A percentile compares a stretch with the other conserved stretches of the same genome.
Conservation (phyloP, 805 yeast species). For the Saccharomycopsis fibuligera region DNA sequence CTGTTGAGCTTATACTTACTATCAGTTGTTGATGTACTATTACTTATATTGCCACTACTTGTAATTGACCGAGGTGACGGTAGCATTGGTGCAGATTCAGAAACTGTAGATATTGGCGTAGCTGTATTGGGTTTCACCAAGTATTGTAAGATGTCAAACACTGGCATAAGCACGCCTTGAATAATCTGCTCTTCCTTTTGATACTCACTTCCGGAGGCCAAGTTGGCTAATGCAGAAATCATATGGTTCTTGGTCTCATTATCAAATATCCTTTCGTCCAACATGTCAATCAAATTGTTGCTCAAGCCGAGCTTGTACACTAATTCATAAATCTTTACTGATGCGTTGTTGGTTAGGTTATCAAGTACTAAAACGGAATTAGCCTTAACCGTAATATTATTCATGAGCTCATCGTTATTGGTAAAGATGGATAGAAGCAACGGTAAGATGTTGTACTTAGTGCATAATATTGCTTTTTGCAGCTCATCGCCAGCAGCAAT, state of each 20-base stretch:
- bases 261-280: slow-evolving; percentile 8
- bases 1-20: neutral
- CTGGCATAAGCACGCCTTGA: slow-evolving; percentile 10
- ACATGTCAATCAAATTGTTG: slow-evolving; percentile 10
- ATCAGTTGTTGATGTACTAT: too few species aligned
- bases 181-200: slow-evolving; percentile 14
- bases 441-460: slow-evolving; percentile 19
- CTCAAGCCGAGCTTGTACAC: slow-evolving; percentile 11
- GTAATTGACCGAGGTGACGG: neutral
- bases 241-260: slow-evolving; percentile 5
- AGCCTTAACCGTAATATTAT: slow-evolving; percentile 5
- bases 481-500: slow-evolving; percentile 15
- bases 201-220: slow-evolving; percentile 11
- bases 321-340: slow-evolving; percentile 8
- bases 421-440: slow-evolving; percentile 9
- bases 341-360: slow-evolving; percentile 2
- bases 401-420: slow-evolving; percentile 3
- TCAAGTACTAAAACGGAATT: slow-evolving; percentile 10
- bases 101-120: slow-evolving; percentile 28
- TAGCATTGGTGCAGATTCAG: slow-evolving; percentile 21
- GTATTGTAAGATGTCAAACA: slow-evolving; percentile 3
- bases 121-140: slow-evolving; percentile 40
- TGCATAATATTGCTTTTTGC: slow-evolving; percentile 11
- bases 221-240: slow-evolving; percentile 8
- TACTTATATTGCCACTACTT: too few species aligned